These are phyloP conservation scores for Alternaria dauci DNA, from an alignment of 2,329 filamentous ascomycete genomes.

Conservation along the genomic window DNA sequence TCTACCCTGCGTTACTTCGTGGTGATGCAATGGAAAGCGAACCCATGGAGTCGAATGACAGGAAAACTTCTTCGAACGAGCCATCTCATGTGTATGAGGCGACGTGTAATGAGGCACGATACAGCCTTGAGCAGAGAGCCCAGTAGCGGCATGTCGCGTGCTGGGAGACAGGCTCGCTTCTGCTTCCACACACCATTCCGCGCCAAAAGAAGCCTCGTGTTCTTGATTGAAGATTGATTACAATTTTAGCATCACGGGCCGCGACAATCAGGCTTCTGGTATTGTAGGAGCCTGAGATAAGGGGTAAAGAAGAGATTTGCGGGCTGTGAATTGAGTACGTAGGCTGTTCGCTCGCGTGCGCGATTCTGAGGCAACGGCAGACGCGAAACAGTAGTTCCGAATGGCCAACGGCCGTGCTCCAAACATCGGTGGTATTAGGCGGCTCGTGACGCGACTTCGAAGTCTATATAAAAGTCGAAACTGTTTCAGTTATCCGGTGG, in stretches of 20 bases:
- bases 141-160: background rate
- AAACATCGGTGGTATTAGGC: slow-evolving; percentile 16
- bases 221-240: slow-evolving; percentile 30
- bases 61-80: background rate
- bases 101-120: background rate
- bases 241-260: slow-evolving; percentile 27
- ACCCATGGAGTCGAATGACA: background rate
- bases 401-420: slow-evolving; percentile 11
- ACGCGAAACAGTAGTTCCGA: slow-evolving; percentile 39
- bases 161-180: slow-evolving; percentile 13
- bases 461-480: slow-evolving; percentile 10
- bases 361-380: background rate
- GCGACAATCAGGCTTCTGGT: slow-evolving; percentile 18
- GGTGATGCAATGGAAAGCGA: background rate
- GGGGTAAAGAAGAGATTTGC: slow-evolving; percentile 13
- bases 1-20: background rate
- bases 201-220: slow-evolving; percentile 23
- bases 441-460: slow-evolving; percentile 16
- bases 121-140: background rate
- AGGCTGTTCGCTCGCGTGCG: slow-evolving; percentile 3
- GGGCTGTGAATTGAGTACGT: background rate
- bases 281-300: slow-evolving; percentile 4
- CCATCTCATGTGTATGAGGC: background rate
- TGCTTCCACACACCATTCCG: slow-evolving; percentile 13
- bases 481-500: slow-evolving; percentile 26